These are phyloP conservation scores for Rubia balearica DNA, from an alignment of 305 asterid genomes.

Conservation along the genomic window DNA sequence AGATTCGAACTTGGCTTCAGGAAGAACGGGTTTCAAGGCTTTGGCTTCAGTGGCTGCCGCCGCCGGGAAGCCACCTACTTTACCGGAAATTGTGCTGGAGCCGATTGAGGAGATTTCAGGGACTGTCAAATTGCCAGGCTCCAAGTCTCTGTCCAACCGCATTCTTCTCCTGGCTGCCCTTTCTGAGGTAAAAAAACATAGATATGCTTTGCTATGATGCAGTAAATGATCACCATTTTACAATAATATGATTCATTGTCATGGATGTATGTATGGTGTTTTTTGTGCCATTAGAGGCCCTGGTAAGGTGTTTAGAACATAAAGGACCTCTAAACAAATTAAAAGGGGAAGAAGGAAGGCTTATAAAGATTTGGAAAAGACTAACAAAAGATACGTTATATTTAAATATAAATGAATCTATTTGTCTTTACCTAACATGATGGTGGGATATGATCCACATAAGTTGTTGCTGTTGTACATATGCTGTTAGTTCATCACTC, in stretches of 20 bases:
- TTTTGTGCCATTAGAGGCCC: background rate
- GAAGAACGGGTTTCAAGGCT: slow-evolving; percentile 32
- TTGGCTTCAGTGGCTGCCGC: slow-evolving; percentile 63
- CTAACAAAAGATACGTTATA: background rate
- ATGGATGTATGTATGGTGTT: background rate
- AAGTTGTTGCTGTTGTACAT: background rate
- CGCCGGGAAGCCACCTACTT: slow-evolving; percentile 62
- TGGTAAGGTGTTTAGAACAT: background rate
- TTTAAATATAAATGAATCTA: background rate
- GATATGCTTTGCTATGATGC: background rate
- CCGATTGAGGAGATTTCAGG: slow-evolving; percentile 91
- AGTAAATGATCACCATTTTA: background rate
- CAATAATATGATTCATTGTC: background rate
- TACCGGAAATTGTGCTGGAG: slow-evolving; percentile 80
- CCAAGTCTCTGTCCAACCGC: slow-evolving; percentile 92
- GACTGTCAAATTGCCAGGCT: slow-evolving; percentile 85
- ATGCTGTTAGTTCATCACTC: background rate
- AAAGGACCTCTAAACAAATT: background rate
- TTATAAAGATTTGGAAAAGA: background rate
- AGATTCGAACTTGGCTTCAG: slow-evolving; percentile 34
- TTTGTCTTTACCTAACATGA: background rate
- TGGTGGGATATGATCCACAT: background rate
- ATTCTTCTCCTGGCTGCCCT: slow-evolving; percentile 95
- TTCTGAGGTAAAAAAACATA: slow-evolving; percentile 52
- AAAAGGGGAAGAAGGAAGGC: background rate